Base-by-base conservation (phyloP, 106 monocot species). In the Dendrobium catenatum region DNA sequence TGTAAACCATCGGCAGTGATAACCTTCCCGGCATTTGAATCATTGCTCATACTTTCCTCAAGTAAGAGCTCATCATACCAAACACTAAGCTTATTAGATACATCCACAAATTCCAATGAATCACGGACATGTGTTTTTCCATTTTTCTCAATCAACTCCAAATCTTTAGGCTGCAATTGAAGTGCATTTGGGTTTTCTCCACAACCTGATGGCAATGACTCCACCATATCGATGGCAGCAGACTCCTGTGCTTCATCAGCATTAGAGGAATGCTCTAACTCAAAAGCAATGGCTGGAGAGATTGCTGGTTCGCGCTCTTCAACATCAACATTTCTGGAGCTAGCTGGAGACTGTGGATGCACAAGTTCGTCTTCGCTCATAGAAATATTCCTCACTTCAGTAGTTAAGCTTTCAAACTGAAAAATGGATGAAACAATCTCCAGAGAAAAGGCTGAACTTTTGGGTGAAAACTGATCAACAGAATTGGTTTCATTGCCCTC, bases 401-500 rank as follows among this genome's bases (percentile, higher is more conserved):
- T 20, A 24, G 66, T 16, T 4, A 78, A 77, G 11, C 42, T 66
- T 80, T 85, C 55, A 17, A 67, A 46, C 27, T 67, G 55, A 19
- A 56, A 1, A 55, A 10, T 44, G 81, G 44, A 73, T 24, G 78
- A 78, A 48, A 49, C 44, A 17, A 73, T 78, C 4, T 55, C 55
- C 72, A 19, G 49, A 73, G 74, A 48, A 59, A 73, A 31, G 27
- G 19, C 9, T 66, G 31, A 29, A 67, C 31, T 44, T 42, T 33
- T 27, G 46, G 72, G 37, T 42, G 80, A 84, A 24, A 42, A 20
- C 29, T 79, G 42, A 82, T 73, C 73, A 79, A 22, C 73, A 77
- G 79, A 72, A 83, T 42, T 83, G 78, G 41, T 59, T 66, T 79
- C 76, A 22, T 61, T 22, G 73, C 80, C 81, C 76, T 78, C 31